These are phyloP conservation scores for Polyplosphaeria fusca DNA, from an alignment of 495 filamentous ascomycete species.

Conservation along the genomic window DNA sequence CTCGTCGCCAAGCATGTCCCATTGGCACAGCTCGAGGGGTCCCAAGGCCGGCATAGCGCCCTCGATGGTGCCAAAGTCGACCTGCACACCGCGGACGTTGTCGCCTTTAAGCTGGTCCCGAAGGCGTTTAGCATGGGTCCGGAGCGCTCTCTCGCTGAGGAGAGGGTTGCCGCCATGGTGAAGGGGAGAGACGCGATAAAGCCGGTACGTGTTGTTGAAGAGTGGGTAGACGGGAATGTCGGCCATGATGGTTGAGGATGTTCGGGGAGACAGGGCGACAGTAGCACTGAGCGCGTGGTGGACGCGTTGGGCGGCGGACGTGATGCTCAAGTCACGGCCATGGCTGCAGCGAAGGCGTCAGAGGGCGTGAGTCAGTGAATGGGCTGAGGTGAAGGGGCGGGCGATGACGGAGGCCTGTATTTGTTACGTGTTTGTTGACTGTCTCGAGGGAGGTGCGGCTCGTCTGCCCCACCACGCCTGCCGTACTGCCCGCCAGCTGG, in stretches of 20 bases:
- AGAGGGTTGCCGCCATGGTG: constrained; percentile 34
- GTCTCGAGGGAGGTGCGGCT: no score
- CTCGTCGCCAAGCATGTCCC: constrained; percentile 37
- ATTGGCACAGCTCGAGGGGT: constrained; percentile 35
- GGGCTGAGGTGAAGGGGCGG: no score
- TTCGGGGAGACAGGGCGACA: background rate
- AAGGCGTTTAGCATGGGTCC: constrained; percentile 34
- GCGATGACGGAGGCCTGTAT: no score
- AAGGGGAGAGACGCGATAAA: constrained; percentile 41
- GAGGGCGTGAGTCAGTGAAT: no score
- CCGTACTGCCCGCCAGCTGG: background rate
- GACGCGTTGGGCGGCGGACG: no score
- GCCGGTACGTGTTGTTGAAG: constrained; percentile 33
- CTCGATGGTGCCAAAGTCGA: constrained; percentile 24
- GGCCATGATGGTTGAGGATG: no score
- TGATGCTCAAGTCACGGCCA: no score
- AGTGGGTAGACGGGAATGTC: constrained; percentile 29
- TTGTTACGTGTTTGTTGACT: no score
- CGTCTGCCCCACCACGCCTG: constrained; percentile 1
- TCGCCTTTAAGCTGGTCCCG: constrained; percentile 36
- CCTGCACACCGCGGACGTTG: constrained; percentile 37
- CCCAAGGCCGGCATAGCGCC: constrained; percentile 24
- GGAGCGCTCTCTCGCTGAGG: constrained; percentile 24
- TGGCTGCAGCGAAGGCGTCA: no score
- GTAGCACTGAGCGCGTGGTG: background rate